Conservation (phyloP, 805 yeast species). For the Yarrowia sp. region DNA sequence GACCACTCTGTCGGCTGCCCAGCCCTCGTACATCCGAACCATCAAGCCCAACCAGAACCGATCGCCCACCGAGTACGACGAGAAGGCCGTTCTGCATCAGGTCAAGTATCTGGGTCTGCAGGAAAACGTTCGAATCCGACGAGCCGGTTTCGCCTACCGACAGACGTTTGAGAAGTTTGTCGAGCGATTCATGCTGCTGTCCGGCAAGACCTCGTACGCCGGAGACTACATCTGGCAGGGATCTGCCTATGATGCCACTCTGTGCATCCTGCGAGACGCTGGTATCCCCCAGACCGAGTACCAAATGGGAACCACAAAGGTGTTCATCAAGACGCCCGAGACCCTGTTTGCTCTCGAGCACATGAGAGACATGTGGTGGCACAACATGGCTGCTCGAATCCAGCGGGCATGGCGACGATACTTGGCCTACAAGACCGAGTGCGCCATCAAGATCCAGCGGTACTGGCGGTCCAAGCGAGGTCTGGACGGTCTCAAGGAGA, state of each 20-base stretch:
- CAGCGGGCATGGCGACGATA: slow-evolving; percentile 96
- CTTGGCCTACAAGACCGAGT: slow-evolving; percentile 79
- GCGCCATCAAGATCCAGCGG: slow-evolving; percentile 81
- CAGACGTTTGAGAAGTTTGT: slow-evolving; percentile 96
- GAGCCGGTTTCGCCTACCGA: slow-evolving; percentile 98
- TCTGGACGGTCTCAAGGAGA: slow-evolving; percentile 70
- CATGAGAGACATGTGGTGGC: slow-evolving; percentile 97
- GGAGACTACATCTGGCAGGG: slow-evolving; percentile 75
- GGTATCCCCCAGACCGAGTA: slow-evolving; percentile 80
- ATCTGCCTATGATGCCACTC: slow-evolving; percentile 61
- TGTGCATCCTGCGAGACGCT: slow-evolving; percentile 61
- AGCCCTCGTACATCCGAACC: slow-evolving; percentile 95
- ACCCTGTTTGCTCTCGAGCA: slow-evolving; percentile 94
- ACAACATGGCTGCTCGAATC: slow-evolving; percentile 95
- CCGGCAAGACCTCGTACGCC: slow-evolving; percentile 92
- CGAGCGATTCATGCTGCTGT: slow-evolving; percentile 87
- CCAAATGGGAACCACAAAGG: slow-evolving; percentile 90
- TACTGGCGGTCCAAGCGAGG: slow-evolving; percentile 82
- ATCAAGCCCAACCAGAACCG: slow-evolving; percentile 96
- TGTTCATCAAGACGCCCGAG: slow-evolving; percentile 96
- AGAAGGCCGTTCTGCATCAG: slow-evolving; percentile 90
- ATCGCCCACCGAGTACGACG: slow-evolving; percentile 88
- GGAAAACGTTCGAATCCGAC: slow-evolving; percentile 94
- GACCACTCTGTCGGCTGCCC: slow-evolving; percentile 85
- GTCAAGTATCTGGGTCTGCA: slow-evolving; percentile 94